A percentile compares a stretch with the other conserved stretches of the same genome.
phyloP scores from a whole-genome alignment of 345 rosid genomes.

The Ceriops tagal region DNA sequence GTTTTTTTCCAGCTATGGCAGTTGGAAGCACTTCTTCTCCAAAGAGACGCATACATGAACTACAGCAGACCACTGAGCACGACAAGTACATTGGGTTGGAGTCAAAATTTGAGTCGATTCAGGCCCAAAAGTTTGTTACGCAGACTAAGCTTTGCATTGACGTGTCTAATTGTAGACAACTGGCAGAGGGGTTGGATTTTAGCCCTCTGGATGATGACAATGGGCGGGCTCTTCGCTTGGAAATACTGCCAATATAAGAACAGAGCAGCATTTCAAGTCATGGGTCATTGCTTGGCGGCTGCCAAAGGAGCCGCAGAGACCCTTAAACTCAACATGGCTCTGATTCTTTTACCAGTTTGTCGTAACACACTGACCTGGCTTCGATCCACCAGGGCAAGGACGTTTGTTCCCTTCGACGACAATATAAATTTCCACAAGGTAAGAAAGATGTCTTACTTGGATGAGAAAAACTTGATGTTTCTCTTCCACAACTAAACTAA shows the following conservation, averaged over 20 bases:
- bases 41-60: slow-evolving; percentile 84
- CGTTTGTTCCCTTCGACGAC: slow-evolving; percentile 72
- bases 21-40: slow-evolving; percentile 82
- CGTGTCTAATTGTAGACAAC: slow-evolving; percentile 59
- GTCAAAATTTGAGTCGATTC: slow-evolving; percentile 50
- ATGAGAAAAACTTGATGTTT: not conserved
- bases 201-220: slow-evolving; percentile 52
- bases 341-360: slow-evolving; percentile 88
- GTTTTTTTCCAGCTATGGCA: slow-evolving; percentile 73
- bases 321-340: slow-evolving; percentile 95
- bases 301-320: slow-evolving; percentile 99
- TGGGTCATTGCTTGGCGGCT: slow-evolving; percentile 76
- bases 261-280: slow-evolving; percentile 68
- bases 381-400: slow-evolving; percentile 67
- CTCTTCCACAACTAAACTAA: no score
- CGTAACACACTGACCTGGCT: slow-evolving; percentile 93
- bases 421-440: slow-evolving; percentile 95
- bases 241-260: slow-evolving; percentile 72
- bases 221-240: slow-evolving; percentile 78
- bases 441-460: slow-evolving; percentile 1
- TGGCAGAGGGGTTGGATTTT: slow-evolving; percentile 85
- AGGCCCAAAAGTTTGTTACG: slow-evolving; percentile 38
- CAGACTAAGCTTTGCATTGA: slow-evolving; percentile 35
- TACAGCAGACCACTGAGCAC: slow-evolving; percentile 84
- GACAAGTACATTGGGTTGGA: slow-evolving; percentile 53